Conservation (phyloP, 139 green algal genomes). For the Zygnema cylindricum region DNA sequence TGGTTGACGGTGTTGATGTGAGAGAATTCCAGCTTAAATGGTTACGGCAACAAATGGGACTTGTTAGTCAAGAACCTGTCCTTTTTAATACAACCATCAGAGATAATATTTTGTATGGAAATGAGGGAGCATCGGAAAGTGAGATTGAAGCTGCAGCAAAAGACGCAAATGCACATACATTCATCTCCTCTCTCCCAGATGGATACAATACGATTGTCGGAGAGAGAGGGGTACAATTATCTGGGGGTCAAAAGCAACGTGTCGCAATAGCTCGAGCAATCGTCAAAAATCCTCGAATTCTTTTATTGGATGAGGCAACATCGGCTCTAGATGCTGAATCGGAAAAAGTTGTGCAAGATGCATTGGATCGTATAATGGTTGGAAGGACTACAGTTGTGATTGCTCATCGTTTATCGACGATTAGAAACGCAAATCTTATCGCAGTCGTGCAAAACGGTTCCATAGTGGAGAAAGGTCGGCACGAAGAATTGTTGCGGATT, state of each 20-base stretch:
- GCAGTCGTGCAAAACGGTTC: conserved; percentile 85
- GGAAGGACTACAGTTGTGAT: conserved; percentile 83
- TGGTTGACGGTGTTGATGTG: conserved; percentile 84
- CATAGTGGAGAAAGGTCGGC: conserved; percentile 81
- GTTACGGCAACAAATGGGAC: conserved; percentile 77
- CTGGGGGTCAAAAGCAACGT: conserved; percentile 89
- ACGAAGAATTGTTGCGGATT: conserved; percentile 73
- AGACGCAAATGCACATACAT: conserved; percentile 81
- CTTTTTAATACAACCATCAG: conserved; percentile 71
- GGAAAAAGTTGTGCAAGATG: conserved; percentile 78
- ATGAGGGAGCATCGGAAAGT: conserved; percentile 36
- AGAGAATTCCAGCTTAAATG: conserved; percentile 77
- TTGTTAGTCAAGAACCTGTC: conserved; percentile 81
- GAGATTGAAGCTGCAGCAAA: conserved; percentile 77
- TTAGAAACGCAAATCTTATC: conserved; percentile 75
- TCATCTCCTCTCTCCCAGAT: conserved; percentile 71
- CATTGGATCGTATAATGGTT: conserved; percentile 78
- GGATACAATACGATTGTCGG: conserved; percentile 87
- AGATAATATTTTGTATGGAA: conserved; percentile 66
- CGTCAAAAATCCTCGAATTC: conserved; percentile 75
- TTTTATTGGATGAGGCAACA: conserved; percentile 81
- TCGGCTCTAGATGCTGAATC: conserved; percentile 53
- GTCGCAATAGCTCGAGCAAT: conserved; percentile 92
- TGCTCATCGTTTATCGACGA: conserved; percentile 92
- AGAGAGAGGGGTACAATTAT: conserved; percentile 81